These are phyloP conservation scores for Termitomyces sp. DNA, from an alignment of 1,284 basidiomycete genomes.

Conservation along the genomic window DNA sequence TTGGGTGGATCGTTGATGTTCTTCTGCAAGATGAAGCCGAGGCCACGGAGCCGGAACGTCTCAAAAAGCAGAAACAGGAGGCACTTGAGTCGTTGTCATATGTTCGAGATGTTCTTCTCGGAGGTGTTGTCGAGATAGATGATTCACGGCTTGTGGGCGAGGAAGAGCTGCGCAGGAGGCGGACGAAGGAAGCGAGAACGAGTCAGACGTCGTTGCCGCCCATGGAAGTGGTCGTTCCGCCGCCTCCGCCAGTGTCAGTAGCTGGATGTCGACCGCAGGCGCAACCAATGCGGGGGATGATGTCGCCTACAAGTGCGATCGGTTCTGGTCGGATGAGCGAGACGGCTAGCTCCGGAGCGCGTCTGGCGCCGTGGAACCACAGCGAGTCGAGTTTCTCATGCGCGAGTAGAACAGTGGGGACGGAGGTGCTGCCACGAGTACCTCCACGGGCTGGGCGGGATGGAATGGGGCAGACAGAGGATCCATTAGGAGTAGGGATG, in stretches of 20 bases:
- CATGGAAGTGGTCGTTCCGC: constrained; percentile 20
- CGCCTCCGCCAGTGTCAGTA: constrained; percentile 29
- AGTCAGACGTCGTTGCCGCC: constrained; percentile 15
- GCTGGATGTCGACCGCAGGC: constrained; percentile 22
- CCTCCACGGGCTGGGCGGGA: constrained; percentile 28
- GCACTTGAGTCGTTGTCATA: constrained; percentile 71
- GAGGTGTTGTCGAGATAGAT: constrained; percentile 48
- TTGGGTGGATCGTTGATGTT: constrained; percentile 66
- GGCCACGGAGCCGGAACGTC: constrained; percentile 31
- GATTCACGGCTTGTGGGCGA: constrained; percentile 57
- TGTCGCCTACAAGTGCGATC: background rate
- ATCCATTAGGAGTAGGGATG: constrained; percentile 54
- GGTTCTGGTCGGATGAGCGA: constrained; percentile 5
- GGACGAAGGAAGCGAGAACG: constrained; percentile 18
- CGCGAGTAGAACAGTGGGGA: constrained; percentile 24
- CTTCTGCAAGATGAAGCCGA: constrained; percentile 54
- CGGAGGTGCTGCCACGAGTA: constrained; percentile 33
- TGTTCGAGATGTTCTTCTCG: constrained; percentile 66
- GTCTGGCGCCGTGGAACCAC: constrained; percentile 46
- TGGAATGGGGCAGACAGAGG: constrained; percentile 33
- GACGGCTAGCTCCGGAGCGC: constrained; percentile 14
- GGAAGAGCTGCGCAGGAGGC: constrained; percentile 30
- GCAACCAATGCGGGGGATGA: constrained; percentile 11
- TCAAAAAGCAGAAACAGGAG: constrained; percentile 50
- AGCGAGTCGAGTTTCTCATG: constrained; percentile 47